Evolutionary conservation across 805 yeast genomes (phyloP), one percentile per base, ranked within the genome.

Genomic region (Lipomyces orientalis): DNA sequence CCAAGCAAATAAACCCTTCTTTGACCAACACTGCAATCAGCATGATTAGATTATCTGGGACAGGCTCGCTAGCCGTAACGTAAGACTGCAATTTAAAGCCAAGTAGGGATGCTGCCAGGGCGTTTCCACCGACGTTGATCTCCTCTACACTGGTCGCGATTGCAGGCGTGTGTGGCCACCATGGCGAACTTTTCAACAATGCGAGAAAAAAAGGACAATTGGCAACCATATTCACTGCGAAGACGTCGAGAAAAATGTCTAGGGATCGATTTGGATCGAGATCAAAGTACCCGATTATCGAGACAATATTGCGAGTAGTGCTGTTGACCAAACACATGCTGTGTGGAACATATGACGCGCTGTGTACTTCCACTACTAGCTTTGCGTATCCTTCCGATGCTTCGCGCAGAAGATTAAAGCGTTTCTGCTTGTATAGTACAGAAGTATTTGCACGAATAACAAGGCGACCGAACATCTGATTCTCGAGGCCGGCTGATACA

Each of bases 321-420:
- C 80, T 81, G 0, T 66, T 54, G n/a, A 71, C 72, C 7, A 61
- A 29, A 7, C 39, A 34, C 54, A 64, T 56, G 72, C 85, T 83
- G 54, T 73, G 55, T 4, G 68, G 37, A 8, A 64, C 46, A 33
- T 60, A 66, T 4, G 70, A 58, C 22, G 71, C 73, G 19, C 62
- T 63, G 58, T 62, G 65, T 29, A 71, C 49, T 51, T 71, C 71
- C n/a, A 71, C 73, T 2, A 70, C 61, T 76, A 90, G 79, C 71
- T 87, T 88, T 12, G 96, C 78, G 77, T 86, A 93, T 0, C 97
- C 98, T 74, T 89, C 92, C 31, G 87, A 80, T 68, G 90, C 90
- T 76, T 93, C 97, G 60, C 87, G 85, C 7, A 91, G 73, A 19
- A 92, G 79, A 66, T 90, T 89, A 79, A 81, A 91, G 70, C 88